Percentiles rank a stretch among this genome's conserved stretches.
Evolutionary conservation across 805 yeast species (phyloP).

Genomic region (Suhomyces canberraensis): DNA sequence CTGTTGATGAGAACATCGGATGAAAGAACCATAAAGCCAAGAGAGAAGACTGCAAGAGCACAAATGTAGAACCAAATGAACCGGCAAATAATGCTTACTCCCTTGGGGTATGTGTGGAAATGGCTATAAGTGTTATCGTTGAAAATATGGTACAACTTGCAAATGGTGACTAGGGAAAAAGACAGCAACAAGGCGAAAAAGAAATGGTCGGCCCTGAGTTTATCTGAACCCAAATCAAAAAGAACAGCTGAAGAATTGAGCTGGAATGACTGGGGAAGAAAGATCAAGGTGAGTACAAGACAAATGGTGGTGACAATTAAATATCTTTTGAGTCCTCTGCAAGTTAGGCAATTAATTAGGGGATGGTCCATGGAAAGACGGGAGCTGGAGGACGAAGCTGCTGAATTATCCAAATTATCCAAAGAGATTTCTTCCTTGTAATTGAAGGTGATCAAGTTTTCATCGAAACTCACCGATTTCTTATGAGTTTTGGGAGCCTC

Average conservation of each 20-base stretch:
- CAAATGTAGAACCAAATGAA: constrained; percentile 23
- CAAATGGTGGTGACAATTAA: neutral
- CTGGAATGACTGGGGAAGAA: constrained; percentile 13
- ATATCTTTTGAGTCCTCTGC: constrained; percentile 2
- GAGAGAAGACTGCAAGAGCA: constrained; percentile 12
- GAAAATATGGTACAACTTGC: constrained; percentile 12
- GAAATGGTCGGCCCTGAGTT: constrained; percentile 26
- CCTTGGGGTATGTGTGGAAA: constrained; percentile 13
- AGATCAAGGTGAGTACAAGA: constrained; percentile 1
- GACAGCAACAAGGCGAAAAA: constrained; percentile 13
- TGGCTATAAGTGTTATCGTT: constrained; percentile 11
- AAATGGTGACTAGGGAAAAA: constrained; percentile 12
- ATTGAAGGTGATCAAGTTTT: constrained; percentile 12
- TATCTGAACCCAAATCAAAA: constrained; percentile 3
- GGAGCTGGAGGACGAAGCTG: neutral
- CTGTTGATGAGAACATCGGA: constrained; percentile 22
- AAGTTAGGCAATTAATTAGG: neutral
- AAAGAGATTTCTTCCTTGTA: constrained; percentile 7
- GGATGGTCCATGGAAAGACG: neutral
- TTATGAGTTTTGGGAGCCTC: constrained; percentile 7
- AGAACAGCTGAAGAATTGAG: constrained; percentile 21
- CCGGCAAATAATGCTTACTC: constrained; percentile 13
- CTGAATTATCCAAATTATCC: neutral
- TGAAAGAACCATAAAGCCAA: constrained; percentile 12
- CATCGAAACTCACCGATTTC: constrained; percentile 19